These are phyloP conservation scores for Wallacemonas sp. DNA, from an alignment of 208 protist genomes.

Conservation along the genomic window DNA sequence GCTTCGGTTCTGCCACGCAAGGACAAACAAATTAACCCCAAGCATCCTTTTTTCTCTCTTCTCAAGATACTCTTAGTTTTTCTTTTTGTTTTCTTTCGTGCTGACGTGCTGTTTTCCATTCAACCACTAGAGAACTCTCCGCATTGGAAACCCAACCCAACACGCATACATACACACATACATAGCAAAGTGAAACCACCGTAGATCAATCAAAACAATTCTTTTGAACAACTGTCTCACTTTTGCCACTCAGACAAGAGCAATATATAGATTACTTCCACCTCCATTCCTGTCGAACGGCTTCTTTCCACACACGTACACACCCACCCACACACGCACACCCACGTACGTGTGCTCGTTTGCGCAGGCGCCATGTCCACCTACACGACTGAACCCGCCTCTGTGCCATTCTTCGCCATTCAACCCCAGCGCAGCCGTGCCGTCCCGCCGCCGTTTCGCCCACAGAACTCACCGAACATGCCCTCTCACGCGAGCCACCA, in stretches of 20 bases:
- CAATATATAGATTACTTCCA: no score
- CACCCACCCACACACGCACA: not conserved
- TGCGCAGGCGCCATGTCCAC: not conserved
- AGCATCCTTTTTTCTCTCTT: no score
- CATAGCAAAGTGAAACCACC: constrained; percentile 6
- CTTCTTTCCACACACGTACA: not conserved
- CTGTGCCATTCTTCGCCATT: constrained; percentile 12
- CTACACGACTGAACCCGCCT: constrained; percentile 7
- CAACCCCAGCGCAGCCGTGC: not conserved
- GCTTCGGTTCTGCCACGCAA: no score
- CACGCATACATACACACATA: constrained; percentile 13
- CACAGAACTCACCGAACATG: not conserved
- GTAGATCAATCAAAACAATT: no score
- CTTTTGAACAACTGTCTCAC: no score
- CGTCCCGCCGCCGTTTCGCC: not conserved
- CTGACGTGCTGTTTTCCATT: no score
- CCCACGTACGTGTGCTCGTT: constrained; percentile 1
- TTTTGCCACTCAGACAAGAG: no score
- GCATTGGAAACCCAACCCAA: constrained; percentile 8
- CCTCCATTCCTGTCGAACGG: no score
- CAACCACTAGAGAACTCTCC: not conserved
- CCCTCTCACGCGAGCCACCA: not conserved
- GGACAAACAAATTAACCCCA: no score
- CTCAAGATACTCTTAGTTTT: no score
- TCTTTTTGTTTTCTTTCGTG: no score